These are phyloP conservation scores for Apiospora saccharicola DNA, from an alignment of 2,329 filamentous ascomycete species.

Conservation along the genomic window DNA sequence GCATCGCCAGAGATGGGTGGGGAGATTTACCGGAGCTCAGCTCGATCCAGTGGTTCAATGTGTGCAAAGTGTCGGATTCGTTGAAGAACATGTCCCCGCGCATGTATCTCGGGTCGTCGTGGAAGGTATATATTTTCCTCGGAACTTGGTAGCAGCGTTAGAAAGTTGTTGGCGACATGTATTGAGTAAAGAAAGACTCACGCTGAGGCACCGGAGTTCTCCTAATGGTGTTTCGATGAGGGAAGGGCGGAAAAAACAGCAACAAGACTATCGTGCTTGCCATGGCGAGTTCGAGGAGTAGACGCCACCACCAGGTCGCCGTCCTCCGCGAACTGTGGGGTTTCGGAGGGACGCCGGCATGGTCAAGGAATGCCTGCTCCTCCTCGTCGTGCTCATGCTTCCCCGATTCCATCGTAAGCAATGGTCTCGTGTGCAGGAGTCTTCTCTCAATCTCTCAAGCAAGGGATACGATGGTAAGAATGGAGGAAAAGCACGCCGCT, in stretches of 20 bases:
- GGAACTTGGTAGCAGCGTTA: slow-evolving; percentile 36
- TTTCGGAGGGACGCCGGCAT: slow-evolving; percentile 23
- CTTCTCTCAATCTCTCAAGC: too few species aligned
- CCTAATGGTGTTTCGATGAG: slow-evolving; percentile 30
- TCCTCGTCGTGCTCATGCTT: slow-evolving; percentile 39
- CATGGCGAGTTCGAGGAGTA: slow-evolving; percentile 43
- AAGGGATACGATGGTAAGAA: too few species aligned
- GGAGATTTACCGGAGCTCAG: slow-evolving; percentile 40
- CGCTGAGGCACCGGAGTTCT: slow-evolving; percentile 43
- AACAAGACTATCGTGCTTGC: slow-evolving; percentile 38
- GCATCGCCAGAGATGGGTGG: too few species aligned
- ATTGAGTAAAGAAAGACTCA: slow-evolving; percentile 31
- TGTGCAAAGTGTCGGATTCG: slow-evolving; percentile 41
- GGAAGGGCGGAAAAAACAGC: slow-evolving; percentile 31
- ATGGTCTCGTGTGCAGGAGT: background rate
- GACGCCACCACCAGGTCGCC: slow-evolving; percentile 36
- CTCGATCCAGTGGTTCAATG: slow-evolving; percentile 46
- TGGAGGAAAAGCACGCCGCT: background rate
- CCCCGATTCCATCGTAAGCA: background rate
- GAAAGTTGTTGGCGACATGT: slow-evolving; percentile 21
- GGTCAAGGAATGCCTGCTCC: slow-evolving; percentile 41
- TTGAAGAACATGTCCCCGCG: slow-evolving; percentile 46
- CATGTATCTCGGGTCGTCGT: slow-evolving; percentile 41
- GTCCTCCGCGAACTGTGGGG: slow-evolving; percentile 24
- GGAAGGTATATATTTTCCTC: slow-evolving; percentile 45